Conservation (phyloP, 345 rosid species). For the Noccaea caerulescens region DNA sequence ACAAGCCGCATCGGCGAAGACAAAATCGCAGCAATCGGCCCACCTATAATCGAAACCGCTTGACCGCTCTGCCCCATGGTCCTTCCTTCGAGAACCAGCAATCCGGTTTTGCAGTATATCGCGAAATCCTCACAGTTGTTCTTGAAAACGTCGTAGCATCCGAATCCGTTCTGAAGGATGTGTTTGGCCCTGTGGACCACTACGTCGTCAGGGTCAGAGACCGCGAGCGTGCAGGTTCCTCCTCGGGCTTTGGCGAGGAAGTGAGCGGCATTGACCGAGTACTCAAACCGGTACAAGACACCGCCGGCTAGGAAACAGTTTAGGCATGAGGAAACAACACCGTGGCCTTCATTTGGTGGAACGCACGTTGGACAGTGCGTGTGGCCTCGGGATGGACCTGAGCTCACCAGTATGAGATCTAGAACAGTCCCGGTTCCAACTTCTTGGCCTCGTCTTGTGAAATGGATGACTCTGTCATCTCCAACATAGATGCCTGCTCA, state of each 20-base stretch:
- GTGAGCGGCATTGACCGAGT: conserved; percentile 73
- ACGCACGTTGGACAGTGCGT: conserved; percentile 71
- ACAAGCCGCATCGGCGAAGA: conserved; percentile 72
- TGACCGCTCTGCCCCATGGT: conserved; percentile 90
- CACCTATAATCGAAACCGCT: conserved; percentile 72
- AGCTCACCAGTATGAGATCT: conserved; percentile 73
- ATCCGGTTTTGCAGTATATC: conserved; percentile 82
- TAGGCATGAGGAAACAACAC: conserved; percentile 80
- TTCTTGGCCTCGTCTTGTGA: conserved; percentile 90
- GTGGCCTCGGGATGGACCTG: conserved; percentile 60
- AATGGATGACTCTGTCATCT: conserved; percentile 78
- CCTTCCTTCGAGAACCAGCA: conserved; percentile 60
- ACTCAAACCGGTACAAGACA: conserved; percentile 72
- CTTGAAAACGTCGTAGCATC: conserved; percentile 79
- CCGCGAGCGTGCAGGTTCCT: conserved; percentile 91
- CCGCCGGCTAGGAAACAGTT: conserved; percentile 92
- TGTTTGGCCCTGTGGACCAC: conserved; percentile 75
- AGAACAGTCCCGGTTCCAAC: conserved; percentile 86
- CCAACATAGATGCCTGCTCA: conserved; percentile 79
- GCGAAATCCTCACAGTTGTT: conserved; percentile 89
- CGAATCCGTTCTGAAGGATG: conserved; percentile 82
- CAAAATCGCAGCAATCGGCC: conserved; percentile 79
- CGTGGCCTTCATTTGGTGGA: conserved; percentile 56
- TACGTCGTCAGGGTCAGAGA: conserved; percentile 53
- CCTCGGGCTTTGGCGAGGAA: conserved; percentile 89